Conservation (phyloP, 352 stramenopile species). For the Thraustochytrium striatum region DNA sequence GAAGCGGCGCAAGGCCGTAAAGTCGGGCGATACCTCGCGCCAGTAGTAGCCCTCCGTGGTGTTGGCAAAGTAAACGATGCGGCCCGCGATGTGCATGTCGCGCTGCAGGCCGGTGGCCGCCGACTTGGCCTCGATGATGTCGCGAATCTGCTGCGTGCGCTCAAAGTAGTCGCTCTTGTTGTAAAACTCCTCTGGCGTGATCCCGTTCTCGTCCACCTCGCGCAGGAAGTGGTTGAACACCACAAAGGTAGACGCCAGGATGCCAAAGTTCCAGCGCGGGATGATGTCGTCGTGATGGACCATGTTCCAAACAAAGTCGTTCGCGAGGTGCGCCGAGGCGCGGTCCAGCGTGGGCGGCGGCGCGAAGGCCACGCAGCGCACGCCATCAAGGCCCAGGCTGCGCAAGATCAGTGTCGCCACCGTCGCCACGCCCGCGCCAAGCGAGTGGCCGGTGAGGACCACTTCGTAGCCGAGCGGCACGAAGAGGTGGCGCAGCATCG, state of each 20-base stretch:
- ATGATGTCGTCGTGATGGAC: conserved; percentile 28
- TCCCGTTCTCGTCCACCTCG: conserved; percentile 11
- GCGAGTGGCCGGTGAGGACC: conserved; percentile 28
- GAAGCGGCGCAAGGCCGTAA: conserved; percentile 5
- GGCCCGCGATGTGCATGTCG: conserved; percentile 32
- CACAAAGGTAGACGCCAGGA: background rate
- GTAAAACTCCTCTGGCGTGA: conserved; percentile 28
- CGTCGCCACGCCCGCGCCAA: conserved; percentile 20
- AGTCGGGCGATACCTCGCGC: conserved; percentile 5
- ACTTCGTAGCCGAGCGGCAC: conserved; percentile 14
- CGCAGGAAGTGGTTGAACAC: background rate
- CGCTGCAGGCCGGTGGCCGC: background rate
- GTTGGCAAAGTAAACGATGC: conserved; percentile 6
- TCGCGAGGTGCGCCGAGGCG: background rate
- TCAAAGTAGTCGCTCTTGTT: conserved; percentile 21
- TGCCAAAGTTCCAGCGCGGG: conserved; percentile 40
- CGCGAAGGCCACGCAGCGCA: conserved; percentile 6
- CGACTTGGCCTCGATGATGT: conserved; percentile 21
- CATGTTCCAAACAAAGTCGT: background rate
- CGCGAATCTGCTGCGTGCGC: conserved; percentile 4
- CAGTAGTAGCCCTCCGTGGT: conserved; percentile 5
- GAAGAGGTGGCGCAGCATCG: conserved; percentile 3
- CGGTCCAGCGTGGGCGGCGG: conserved; percentile 27
- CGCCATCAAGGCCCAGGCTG: background rate
- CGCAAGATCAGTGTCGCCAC: conserved; percentile 28